A percentile compares a stretch with the other conserved stretches of the same genome.
Conservation (phyloP, 805 yeast species). For the Wickerhamomyces ciferrii region DNA sequence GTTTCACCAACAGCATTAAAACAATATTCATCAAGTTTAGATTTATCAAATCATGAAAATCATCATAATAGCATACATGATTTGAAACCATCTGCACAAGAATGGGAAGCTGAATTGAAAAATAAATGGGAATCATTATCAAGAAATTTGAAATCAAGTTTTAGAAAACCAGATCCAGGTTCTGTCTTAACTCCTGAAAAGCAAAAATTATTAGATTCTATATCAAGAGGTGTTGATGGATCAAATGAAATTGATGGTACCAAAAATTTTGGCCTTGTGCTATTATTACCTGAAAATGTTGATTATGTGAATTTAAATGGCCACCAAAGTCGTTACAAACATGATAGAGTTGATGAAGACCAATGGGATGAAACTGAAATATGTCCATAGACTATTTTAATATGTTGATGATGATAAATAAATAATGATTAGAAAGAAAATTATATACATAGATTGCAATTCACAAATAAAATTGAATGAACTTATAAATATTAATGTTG, state of each 20-base stretch:
- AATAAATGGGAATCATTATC: constrained; percentile 63
- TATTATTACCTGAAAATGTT: constrained; percentile 64
- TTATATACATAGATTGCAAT: neutral
- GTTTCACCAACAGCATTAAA: constrained; percentile 23
- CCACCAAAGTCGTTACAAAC: constrained; percentile 44
- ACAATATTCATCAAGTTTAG: constrained; percentile 17
- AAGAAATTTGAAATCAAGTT: constrained; percentile 53
- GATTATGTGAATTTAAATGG: constrained; percentile 62
- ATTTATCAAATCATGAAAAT: constrained; percentile 12
- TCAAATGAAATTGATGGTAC: constrained; percentile 50
- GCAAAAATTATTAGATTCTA: constrained; percentile 57
- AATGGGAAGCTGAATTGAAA: constrained; percentile 61
- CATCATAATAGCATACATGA: constrained; percentile 3
- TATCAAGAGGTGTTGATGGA: constrained; percentile 82
- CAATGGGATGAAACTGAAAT: constrained; percentile 77
- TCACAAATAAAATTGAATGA: neutral
- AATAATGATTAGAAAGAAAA: neutral
- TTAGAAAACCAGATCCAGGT: constrained; percentile 74
- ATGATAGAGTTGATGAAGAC: constrained; percentile 47
- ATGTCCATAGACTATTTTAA: constrained; percentile 46
- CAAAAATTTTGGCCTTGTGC: constrained; percentile 64
- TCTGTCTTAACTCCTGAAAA: constrained; percentile 48
- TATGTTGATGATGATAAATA: neutral
- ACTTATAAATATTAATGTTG: neutral
- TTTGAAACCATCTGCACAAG: constrained; percentile 47